Evolutionary conservation across 2,329 filamentous ascomycete species (phyloP), one percentile per base, ranked within the genome.

Genomic region (Clarireedia hainanense): DNA sequence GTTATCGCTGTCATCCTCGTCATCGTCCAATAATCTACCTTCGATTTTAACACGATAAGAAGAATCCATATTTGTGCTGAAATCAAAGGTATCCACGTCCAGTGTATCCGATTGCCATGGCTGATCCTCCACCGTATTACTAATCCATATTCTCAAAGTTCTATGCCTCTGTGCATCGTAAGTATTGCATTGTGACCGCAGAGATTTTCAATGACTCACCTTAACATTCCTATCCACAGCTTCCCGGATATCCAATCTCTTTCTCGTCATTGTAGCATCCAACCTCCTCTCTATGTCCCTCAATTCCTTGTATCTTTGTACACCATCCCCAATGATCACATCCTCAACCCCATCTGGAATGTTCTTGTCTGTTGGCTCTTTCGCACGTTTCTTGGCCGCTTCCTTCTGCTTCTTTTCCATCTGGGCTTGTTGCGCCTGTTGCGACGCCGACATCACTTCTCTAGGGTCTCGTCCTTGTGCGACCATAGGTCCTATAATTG

Each of bases 301-400:
- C 68, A 99, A 74, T 57, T 87, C 84, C 67, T 84, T 85, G 74
- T 99, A 99, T 64, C 89, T 81, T 68, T 85, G 78, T 46, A 87
- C 90, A 40, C 87, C 86, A 70, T 95, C 88, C 60, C 88, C 90
- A 61, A 95, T 83, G 59, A 90, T 82, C 61, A 87, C 81, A 48
- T 90, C 85, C 64, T 95, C 91, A 46, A 96, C 80, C 55, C 89
- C 91, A 61, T 97, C 91, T 40, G 94, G 91, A 26, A 99, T 84
- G 65, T 90, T 94, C 78, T 90, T 95, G 73, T 99, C 94, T 57
- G 91, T 96, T 1, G 94, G 94, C 72, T 92, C 95, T 68, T 85
- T 84, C 68, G 89, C 90, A 64, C 89, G 84, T 59, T 91, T 84
- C 71, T 91, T 90, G 47, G 87, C 84, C 60, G 83, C 77, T 69